phyloP scores from a whole-genome alignment of 1,284 basidiomycete genomes.

The Schizophyllum amplum region DNA sequence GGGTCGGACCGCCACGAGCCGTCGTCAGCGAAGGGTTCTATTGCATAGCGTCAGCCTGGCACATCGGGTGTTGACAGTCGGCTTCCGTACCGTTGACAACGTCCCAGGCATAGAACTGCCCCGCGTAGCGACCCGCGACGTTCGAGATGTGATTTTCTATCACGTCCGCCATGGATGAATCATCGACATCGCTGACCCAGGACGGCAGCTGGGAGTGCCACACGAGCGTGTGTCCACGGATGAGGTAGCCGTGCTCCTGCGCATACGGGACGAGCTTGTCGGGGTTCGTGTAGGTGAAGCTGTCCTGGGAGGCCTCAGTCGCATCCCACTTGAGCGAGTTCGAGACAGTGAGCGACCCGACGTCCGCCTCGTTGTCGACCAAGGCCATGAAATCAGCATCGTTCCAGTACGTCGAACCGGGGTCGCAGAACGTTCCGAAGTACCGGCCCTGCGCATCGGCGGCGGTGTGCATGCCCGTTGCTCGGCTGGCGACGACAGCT shows the following conservation, averaged over 20 bases:
- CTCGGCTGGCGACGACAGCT: too few species aligned
- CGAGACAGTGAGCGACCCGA: too few species aligned
- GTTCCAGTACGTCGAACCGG: too few species aligned
- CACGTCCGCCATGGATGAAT: slow-evolving; percentile 2
- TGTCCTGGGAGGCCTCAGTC: too few species aligned
- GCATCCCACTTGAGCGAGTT: too few species aligned
- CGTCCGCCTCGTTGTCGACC: too few species aligned
- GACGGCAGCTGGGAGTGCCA: slow-evolving; percentile 8
- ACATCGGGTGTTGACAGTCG: background rate
- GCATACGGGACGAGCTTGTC: slow-evolving; percentile 1
- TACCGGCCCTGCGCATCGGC: too few species aligned
- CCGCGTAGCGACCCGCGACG: slow-evolving; percentile 4
- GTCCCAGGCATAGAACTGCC: slow-evolving; percentile 9
- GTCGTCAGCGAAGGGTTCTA: slow-evolving; percentile 16
- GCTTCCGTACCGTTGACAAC: slow-evolving; percentile 6
- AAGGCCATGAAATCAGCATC: too few species aligned
- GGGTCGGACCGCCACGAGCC: slow-evolving; percentile 14
- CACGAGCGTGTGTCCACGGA: slow-evolving; percentile 4
- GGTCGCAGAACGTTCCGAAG: too few species aligned
- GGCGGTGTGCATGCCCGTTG: too few species aligned
- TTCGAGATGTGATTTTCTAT: slow-evolving; percentile 9
- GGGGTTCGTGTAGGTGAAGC: slow-evolving; percentile 2
- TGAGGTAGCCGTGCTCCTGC: background rate
- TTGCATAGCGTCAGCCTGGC: background rate
- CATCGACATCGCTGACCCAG: slow-evolving; percentile 9